A percentile compares a stretch with the other conserved stretches of the same genome.
Conservation (phyloP, 176 grass and related monocot species). For the Phoenix dactylifera region DNA sequence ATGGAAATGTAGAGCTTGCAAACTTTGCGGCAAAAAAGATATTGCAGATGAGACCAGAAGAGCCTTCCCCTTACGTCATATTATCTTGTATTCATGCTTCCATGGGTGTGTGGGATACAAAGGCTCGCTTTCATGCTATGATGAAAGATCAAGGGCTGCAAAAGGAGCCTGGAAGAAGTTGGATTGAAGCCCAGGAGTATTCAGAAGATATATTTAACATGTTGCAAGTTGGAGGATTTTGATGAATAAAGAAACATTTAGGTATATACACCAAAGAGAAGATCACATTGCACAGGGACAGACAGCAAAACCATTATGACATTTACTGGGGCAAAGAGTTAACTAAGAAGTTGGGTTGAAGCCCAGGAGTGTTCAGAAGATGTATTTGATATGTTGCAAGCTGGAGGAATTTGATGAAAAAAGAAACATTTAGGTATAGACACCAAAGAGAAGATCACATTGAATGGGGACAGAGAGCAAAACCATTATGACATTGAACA, state of each 20-base stretch:
- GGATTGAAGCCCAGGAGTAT: constrained; percentile 29
- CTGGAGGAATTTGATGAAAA: constrained; percentile 22
- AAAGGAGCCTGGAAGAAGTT: constrained; percentile 51
- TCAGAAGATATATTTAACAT: constrained; percentile 22
- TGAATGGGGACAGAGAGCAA: no score
- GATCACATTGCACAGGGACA: not conserved
- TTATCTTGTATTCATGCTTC: constrained; percentile 67
- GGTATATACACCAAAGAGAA: constrained; percentile 2
- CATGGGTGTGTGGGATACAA: constrained; percentile 55
- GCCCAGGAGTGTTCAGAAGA: constrained; percentile 22
- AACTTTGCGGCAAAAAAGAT: constrained; percentile 54
- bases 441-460: constrained; percentile 6
- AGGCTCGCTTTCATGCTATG: constrained; percentile 25
- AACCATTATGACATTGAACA: no score
- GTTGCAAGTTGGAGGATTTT: constrained; percentile 31
- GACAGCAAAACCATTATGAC: no score
- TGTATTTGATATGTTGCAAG: constrained; percentile 27
- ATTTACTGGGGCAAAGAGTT: no score
- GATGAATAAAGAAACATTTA: not conserved
- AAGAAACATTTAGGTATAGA: no score
- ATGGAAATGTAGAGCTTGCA: constrained; percentile 41
- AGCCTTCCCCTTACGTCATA: constrained; percentile 57
- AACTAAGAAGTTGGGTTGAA: constrained; percentile 34
- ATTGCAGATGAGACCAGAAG: constrained; percentile 42
- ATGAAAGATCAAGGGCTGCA: constrained; percentile 25